Conservation (phyloP, 2,329 filamentous ascomycete genomes). For the Fulvia fulva region DNA sequence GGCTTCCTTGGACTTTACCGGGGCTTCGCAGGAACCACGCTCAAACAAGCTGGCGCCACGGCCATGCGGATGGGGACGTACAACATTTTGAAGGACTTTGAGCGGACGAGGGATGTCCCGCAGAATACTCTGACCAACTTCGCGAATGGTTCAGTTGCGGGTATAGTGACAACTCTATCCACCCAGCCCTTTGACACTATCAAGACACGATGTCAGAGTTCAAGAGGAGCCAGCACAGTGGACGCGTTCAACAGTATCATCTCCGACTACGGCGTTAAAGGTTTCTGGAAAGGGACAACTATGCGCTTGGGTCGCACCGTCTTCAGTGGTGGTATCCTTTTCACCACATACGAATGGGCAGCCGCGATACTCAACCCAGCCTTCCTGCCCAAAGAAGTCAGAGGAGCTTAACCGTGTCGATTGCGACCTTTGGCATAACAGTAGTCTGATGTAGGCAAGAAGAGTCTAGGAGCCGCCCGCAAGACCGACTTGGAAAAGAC, state of each 20-base stretch:
- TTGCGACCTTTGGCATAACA: background rate
- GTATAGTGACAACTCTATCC: constrained; percentile 56
- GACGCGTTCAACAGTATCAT: constrained; percentile 56
- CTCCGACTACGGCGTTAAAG: constrained; percentile 55
- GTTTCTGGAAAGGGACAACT: constrained; percentile 64
- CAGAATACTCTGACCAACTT: constrained; percentile 56
- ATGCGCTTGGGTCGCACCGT: constrained; percentile 64
- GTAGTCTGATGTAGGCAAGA: background rate
- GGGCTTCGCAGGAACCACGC: constrained; percentile 57
- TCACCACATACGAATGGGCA: constrained; percentile 59
- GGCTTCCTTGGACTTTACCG: constrained; percentile 55
- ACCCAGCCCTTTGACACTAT: constrained; percentile 62
- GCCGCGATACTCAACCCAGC: constrained; percentile 46
- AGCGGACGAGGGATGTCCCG: constrained; percentile 44
- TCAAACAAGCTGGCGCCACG: constrained; percentile 60
- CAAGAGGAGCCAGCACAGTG: constrained; percentile 53
- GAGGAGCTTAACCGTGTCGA: constrained; percentile 1
- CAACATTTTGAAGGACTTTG: constrained; percentile 60
- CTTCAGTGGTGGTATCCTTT: constrained; percentile 63
- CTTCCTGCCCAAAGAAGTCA: constrained; percentile 13
- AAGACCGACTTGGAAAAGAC: background rate
- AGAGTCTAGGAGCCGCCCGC: background rate
- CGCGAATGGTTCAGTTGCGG: constrained; percentile 58
- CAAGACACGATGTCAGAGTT: constrained; percentile 61
- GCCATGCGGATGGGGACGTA: constrained; percentile 60